Evolutionary conservation across 2,329 filamentous ascomycete species (phyloP).

Genomic region (Aschersonia sp.): DNA sequence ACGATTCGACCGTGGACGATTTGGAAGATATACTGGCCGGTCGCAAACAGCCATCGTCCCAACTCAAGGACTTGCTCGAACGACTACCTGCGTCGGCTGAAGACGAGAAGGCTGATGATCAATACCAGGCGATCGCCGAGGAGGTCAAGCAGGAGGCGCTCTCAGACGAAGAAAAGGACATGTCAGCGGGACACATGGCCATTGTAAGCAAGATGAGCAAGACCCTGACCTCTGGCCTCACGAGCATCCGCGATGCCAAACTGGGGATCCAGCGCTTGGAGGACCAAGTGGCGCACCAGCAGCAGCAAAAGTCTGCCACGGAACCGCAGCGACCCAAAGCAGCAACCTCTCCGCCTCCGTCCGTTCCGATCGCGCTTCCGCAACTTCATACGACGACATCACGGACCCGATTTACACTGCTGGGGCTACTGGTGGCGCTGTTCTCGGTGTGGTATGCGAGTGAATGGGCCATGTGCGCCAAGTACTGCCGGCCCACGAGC

Average conservation of each 20-base stretch:
- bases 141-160: constrained; percentile 1
- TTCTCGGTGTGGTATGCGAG: constrained; percentile 35
- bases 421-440: constrained; percentile 30
- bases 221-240: constrained; percentile 33
- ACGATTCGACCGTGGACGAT: constrained; percentile 46
- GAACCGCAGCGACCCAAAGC: neutral
- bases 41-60: constrained; percentile 15
- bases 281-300: constrained; percentile 27
- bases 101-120: constrained; percentile 7
- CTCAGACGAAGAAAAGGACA: constrained; percentile 9
- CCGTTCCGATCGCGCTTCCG: constrained; percentile 15
- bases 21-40: constrained; percentile 33
- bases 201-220: constrained; percentile 35
- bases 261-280: constrained; percentile 44
- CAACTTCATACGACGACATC: constrained; percentile 25
- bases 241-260: constrained; percentile 38
- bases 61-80: constrained; percentile 10
- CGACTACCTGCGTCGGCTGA: constrained; percentile 4
- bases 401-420: constrained; percentile 29
- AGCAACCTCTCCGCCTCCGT: neutral
- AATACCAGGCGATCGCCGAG: neutral
- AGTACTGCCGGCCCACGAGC: constrained; percentile 37
- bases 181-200: constrained; percentile 25
- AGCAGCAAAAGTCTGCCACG: constrained; percentile 12
- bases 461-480: constrained; percentile 37